Conservation (phyloP, 306 rosid species). For the Phaseolus lunatus region DNA sequence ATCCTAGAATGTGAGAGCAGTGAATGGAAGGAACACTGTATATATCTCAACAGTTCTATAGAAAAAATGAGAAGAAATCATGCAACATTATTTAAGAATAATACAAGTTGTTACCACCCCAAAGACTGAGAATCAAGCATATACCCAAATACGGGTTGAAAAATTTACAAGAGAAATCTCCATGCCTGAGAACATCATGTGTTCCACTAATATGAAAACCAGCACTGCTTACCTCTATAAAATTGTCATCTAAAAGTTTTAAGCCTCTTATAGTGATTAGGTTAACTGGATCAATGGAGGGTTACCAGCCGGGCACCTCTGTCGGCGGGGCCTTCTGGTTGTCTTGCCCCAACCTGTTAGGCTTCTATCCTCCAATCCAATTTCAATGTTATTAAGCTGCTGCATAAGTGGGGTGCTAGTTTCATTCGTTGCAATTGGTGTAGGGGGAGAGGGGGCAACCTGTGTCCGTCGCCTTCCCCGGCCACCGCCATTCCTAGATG, state of each 20-base stretch:
- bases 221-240: constrained; percentile 64
- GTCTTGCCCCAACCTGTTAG: constrained; percentile 98
- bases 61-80: constrained; percentile 69
- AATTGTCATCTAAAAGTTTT: constrained; percentile 60
- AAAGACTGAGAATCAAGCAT: constrained; percentile 71
- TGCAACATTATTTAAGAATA: constrained; percentile 82
- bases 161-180: constrained; percentile 75
- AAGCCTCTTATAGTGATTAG: constrained; percentile 63
- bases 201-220: constrained; percentile 57
- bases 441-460: constrained; percentile 62
- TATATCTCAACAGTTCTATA: constrained; percentile 52
- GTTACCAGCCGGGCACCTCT: constrained; percentile 83
- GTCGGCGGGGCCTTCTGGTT: constrained; percentile 94
- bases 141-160: constrained; percentile 60
- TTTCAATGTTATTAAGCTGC: constrained; percentile 69
- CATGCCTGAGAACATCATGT: constrained; percentile 57
- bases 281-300: constrained; percentile 69
- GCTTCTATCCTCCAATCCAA: constrained; percentile 90
- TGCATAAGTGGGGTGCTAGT: constrained; percentile 63
- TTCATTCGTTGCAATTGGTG: constrained; percentile 51
- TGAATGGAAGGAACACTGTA: constrained; percentile 50
- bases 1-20: constrained; percentile 17
- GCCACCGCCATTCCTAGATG: constrained; percentile 75
- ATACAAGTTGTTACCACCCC: constrained; percentile 72
- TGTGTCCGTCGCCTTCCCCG: constrained; percentile 78